These are phyloP conservation scores for Plasmopara viticola DNA, from an alignment of 352 stramenopile species.

Conservation along the genomic window DNA sequence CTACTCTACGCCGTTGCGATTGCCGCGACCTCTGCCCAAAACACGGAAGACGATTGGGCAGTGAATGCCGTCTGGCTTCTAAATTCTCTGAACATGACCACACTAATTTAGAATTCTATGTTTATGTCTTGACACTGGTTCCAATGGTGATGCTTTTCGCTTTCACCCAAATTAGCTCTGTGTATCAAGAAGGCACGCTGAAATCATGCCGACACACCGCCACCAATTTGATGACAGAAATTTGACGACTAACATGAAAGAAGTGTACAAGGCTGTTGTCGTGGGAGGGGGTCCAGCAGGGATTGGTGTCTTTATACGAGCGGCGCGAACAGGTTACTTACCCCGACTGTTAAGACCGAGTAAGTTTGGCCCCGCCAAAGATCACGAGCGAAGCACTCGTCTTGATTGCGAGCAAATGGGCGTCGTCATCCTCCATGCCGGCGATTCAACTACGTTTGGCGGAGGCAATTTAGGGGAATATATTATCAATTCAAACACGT, in stretches of 20 bases:
- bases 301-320: slow-evolving; percentile 70
- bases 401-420: slow-evolving; percentile 48
- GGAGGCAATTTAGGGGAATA: slow-evolving; percentile 68
- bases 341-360: slow-evolving; percentile 42
- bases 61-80: background rate
- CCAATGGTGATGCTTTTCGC: background rate
- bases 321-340: slow-evolving; percentile 54
- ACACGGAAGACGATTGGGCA: slow-evolving; percentile 13
- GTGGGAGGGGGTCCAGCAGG: slow-evolving; percentile 64
- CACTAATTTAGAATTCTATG: slow-evolving; percentile 22
- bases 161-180: too few species aligned
- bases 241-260: slow-evolving; percentile 19
- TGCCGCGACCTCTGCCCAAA: slow-evolving; percentile 24
- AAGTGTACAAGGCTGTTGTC: slow-evolving; percentile 67
- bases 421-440: slow-evolving; percentile 58
- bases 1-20: slow-evolving; percentile 59
- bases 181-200: too few species aligned
- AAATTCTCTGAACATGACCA: background rate
- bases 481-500: slow-evolving; percentile 85
- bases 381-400: slow-evolving; percentile 31
- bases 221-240: background rate
- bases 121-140: slow-evolving; percentile 7
- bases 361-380: slow-evolving; percentile 32
- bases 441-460: slow-evolving; percentile 44
- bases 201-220: too few species aligned